Evolutionary conservation across 371 early-diverging fungal genomes (phyloP), one percentile per base, ranked within the genome.

Genomic region (Chytridium lagenaria): DNA sequence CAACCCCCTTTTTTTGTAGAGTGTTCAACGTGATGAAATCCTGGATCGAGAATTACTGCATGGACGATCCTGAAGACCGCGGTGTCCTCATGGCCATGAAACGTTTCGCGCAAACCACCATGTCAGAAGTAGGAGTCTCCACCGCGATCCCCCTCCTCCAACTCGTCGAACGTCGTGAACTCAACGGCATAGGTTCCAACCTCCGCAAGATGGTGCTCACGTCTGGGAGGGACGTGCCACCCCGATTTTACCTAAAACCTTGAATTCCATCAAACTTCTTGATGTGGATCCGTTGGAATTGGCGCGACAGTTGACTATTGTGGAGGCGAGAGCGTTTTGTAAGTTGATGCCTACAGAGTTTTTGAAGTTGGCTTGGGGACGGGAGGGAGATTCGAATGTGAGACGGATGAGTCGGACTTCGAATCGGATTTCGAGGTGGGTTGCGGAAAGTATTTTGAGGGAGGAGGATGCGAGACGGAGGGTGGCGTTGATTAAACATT

Each of bases 381-480:
- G 86, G 75, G 82, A 44, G 44, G 44, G 19, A 12, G 19, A 44
- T 44, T 12, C 69, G 22, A 78, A 85, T 67, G 84, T 85, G 30
- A 30, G 68, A 80, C 87, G 52, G 86, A 91, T 76, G 91, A 84
- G 69, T 69, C 70, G 57, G 70, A 85, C 74, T 84, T 81, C 30
- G 74, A 86, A 76, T 28, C 38, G 89, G 77, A 86, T 96, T 16
- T 92, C 95, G 1, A 88, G 91, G 7, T 97, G 95, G 95, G 93
- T 96, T 44, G 92, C 92, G 0, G 91, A 91, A 68, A 87, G 89
- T 0, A 92, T 98, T 26, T 76, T 96, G 40, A 86, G 86, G 39
- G 92, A 94, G 78, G 83, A 85, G 49, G 95, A 96, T 64, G 72
- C 90, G 65, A 93, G 91, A 81, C 91, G 89, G 73, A 85, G 98